Evolutionary conservation across 306 rosid genomes (phyloP), one percentile per base, ranked within the genome.

Genomic region (Prunus salicina): DNA sequence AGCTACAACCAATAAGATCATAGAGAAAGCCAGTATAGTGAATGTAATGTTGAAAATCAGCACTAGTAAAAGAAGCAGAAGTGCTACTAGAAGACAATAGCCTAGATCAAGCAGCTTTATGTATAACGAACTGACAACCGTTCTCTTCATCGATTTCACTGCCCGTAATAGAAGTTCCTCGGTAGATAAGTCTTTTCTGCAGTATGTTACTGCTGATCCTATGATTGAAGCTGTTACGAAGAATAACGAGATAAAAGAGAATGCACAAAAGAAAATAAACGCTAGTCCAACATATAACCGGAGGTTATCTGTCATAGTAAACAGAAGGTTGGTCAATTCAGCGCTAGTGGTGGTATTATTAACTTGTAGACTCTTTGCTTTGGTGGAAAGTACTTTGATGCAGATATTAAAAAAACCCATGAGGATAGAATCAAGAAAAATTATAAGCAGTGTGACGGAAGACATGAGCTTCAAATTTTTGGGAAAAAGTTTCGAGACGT

Each of bases 51-150:
- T 12, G 14, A 67, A 55, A 62, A 28, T 18, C 16, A 77, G n/a
- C 15, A 38, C 43, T 4, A 13, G 14, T 47, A 72, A 8, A 25
- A 73, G 71, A 27, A 58, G 15, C 14, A 76, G 20, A 72, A 27
- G 41, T 11, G 55, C 38, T 16, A 18, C 2, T 1, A 46, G 50
- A 22, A 24, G 16, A 18, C 8, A 0, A 45, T 65, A 66, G 41
- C 81, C 85, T 8, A 65, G 15, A 18, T 72, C 60, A 22, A 82
- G 32, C 9, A 82, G 67, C 6, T 24, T 25, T 1, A 34, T 20
- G 81, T 72, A 66, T 28, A 65, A 81, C 28, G 71, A 66, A 34
- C 81, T 76, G 16, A 66, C 62, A 34, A 81, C 19, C 4, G 74
- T n/a, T 56, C 80, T 58, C 38, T 72, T 68, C 71, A 67, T 28